Evolutionary conservation across 2,329 filamentous ascomycete genomes (phyloP).

Genomic region (Clarireedia hainanense): DNA sequence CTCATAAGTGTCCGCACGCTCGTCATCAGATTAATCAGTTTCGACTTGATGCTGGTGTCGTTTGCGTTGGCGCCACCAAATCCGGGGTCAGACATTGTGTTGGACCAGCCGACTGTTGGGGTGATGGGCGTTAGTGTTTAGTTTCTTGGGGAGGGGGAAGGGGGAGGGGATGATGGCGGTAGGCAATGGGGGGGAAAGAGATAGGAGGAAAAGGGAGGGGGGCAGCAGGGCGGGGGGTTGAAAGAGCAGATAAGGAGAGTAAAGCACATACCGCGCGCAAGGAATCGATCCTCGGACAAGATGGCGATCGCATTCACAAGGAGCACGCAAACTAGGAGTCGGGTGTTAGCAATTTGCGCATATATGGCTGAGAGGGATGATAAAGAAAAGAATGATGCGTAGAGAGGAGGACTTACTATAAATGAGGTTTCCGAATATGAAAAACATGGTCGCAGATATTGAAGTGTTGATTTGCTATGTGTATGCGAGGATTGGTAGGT

Average conservation of each 20-base stretch:
- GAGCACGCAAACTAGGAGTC: slow-evolving; percentile 61
- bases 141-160: not conserved
- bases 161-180: not conserved
- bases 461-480: not conserved
- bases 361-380: not conserved
- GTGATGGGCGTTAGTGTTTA: not conserved
- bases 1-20: slow-evolving; percentile 88
- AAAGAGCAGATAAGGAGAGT: too few relatives aligned
- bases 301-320: slow-evolving; percentile 90
- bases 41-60: slow-evolving; percentile 75
- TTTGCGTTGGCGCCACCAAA: slow-evolving; percentile 59
- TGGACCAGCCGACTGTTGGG: slow-evolving; percentile 69
- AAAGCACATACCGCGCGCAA: slow-evolving; percentile 58
- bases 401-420: slow-evolving; percentile 48
- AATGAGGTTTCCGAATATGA: slow-evolving; percentile 60
- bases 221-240: not conserved
- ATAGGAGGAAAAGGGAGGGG: not conserved
- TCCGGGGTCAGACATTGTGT: slow-evolving; percentile 58
- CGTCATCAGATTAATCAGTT: slow-evolving; percentile 81
- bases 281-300: slow-evolving; percentile 90
- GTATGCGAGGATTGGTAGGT: not conserved
- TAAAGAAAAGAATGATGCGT: not conserved
- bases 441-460: slow-evolving; percentile 44
- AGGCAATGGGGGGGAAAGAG: not conserved
- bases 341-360: not conserved